Evolutionary conservation across 1,284 basidiomycete genomes (phyloP).

Genomic region (Lentinula novae-zelandiae): DNA sequence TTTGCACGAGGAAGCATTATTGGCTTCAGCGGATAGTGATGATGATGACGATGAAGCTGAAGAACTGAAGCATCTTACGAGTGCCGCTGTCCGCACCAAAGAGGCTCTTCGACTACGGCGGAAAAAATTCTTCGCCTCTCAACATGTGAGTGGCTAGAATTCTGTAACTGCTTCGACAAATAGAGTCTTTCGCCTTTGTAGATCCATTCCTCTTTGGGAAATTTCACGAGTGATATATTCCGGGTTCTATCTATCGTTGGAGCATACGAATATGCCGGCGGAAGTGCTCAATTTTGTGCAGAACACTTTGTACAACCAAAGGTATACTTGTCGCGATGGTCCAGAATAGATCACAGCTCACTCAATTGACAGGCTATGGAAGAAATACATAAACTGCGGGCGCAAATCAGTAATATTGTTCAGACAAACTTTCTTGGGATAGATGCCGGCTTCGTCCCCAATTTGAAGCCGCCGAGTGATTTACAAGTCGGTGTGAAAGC

Average conservation of each 20-base stretch:
- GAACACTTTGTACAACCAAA: conserved; percentile 92
- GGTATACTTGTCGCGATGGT: conserved; percentile 36
- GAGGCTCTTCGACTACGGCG: conserved; percentile 64
- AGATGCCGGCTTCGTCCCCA: conserved; percentile 54
- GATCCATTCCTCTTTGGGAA: conserved; percentile 80
- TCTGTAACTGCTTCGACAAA: neutral
- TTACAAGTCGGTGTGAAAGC: conserved; percentile 53
- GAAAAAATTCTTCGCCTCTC: conserved; percentile 77
- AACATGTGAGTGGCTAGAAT: conserved; percentile 49
- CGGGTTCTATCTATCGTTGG: conserved; percentile 89
- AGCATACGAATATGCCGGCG: conserved; percentile 91
- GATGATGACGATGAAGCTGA: conserved; percentile 37
- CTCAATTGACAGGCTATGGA: conserved; percentile 80
- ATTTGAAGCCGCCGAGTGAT: conserved; percentile 69
- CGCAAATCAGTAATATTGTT: conserved; percentile 85
- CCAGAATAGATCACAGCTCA: neutral
- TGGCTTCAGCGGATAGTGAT: conserved; percentile 42
- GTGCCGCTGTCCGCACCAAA: conserved; percentile 58
- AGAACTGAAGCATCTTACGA: conserved; percentile 53
- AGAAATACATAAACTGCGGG: conserved; percentile 96
- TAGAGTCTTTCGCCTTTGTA: conserved; percentile 26
- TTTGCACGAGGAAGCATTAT: conserved; percentile 74
- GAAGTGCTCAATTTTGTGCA: conserved; percentile 76
- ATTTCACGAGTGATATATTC: conserved; percentile 86
- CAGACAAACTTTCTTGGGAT: conserved; percentile 63